Conservation (phyloP, 148 eudicot species). For the Diospyros kaki region DNA sequence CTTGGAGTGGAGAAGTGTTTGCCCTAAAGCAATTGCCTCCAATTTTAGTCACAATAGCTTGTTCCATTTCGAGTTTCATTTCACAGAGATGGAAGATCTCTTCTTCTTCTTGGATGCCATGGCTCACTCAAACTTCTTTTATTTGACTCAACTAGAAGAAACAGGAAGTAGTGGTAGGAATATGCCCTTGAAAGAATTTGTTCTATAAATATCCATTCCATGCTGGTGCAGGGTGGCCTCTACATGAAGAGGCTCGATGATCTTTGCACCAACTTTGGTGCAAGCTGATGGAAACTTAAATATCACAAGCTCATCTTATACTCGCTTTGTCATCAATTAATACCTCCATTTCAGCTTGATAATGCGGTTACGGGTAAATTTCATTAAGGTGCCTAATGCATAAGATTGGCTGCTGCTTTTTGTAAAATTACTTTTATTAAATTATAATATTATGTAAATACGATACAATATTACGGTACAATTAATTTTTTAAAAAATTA, state of each 20-base stretch:
- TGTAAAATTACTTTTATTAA: too few species aligned
- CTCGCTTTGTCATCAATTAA: conserved; percentile 60
- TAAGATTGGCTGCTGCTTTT: conserved; percentile 50
- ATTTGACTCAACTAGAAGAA: conserved; percentile 54
- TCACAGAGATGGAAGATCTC: conserved; percentile 98
- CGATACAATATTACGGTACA: too few species aligned
- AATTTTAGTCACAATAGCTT: conserved; percentile 84
- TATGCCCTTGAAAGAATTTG: conserved; percentile 62
- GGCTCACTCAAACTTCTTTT: conserved; percentile 54
- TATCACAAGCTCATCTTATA: conserved; percentile 68
- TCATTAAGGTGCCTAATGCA: conserved; percentile 96
- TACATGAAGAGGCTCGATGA: conserved; percentile 95
- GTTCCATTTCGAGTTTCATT: conserved; percentile 80
- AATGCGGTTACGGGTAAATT: conserved; percentile 78
- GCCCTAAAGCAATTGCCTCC: conserved; percentile 88
- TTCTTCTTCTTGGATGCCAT: conserved; percentile 91
- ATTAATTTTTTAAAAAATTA: too few species aligned
- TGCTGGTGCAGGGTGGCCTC: conserved; percentile 98
- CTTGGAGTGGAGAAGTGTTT: conserved; percentile 80
- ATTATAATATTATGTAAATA: too few species aligned
- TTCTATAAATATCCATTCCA: conserved; percentile 48
- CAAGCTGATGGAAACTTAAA: conserved; percentile 81
- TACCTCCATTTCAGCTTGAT: too few species aligned
- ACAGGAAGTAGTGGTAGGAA: conserved; percentile 31
- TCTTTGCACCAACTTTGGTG: conserved; percentile 93